These are phyloP conservation scores for Sextonia rubra DNA, from an alignment of 164 flowering plant species.

Conservation along the genomic window DNA sequence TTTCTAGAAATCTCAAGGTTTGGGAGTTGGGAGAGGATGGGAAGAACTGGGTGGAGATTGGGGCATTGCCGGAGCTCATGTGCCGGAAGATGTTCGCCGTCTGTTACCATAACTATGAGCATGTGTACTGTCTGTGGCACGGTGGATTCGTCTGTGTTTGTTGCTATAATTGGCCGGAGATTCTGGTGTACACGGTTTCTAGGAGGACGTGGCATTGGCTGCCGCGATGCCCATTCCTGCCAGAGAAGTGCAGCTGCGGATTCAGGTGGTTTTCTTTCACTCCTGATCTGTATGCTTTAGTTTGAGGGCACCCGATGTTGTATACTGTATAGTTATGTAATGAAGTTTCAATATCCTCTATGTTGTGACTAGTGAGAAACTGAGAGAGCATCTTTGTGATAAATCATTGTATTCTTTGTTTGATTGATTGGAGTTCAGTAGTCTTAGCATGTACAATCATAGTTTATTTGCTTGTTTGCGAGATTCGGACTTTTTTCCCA, in stretches of 20 bases:
- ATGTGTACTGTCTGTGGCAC: constrained; percentile 66
- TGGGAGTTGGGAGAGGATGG: constrained; percentile 45
- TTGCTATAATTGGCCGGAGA: constrained; percentile 80
- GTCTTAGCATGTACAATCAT: not conserved
- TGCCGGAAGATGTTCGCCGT: constrained; percentile 57
- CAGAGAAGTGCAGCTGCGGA: constrained; percentile 74
- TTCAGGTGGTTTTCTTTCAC: constrained; percentile 77
- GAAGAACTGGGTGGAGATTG: constrained; percentile 41
- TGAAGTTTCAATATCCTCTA: not conserved
- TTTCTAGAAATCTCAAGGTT: constrained; percentile 47
- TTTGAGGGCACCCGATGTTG: constrained; percentile 20
- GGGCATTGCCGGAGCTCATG: constrained; percentile 54
- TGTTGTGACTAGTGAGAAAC: not conserved
- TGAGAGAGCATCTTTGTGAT: not conserved
- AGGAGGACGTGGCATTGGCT: constrained; percentile 83
- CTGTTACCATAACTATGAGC: constrained; percentile 76
- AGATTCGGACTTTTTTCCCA: not conserved
- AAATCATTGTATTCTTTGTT: not conserved
- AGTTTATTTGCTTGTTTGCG: not conserved
- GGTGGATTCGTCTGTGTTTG: constrained; percentile 62
- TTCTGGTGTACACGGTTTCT: constrained; percentile 51
- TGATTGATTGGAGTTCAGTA: not conserved
- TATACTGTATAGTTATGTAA: not conserved
- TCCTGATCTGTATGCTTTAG: constrained; percentile 47
- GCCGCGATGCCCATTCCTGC: constrained; percentile 66